phyloP scores from a whole-genome alignment of 176 grass and related monocot species.

The Canna indica region DNA sequence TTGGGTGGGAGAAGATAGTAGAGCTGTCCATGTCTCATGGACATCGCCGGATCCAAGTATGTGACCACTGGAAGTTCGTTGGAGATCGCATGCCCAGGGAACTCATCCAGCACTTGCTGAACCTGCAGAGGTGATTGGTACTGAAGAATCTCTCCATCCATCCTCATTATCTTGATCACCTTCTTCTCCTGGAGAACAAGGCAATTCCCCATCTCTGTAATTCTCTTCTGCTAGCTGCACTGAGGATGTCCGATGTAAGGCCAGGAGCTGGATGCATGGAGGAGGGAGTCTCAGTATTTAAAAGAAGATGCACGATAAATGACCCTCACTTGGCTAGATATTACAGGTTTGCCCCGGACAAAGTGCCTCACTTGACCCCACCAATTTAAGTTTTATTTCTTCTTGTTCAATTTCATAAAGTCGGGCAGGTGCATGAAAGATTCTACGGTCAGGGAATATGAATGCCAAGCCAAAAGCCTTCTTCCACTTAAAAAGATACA shows the following conservation, averaged over 20 bases:
- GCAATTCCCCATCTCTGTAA: slow-evolving; percentile 46
- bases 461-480: background rate
- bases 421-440: background rate
- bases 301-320: slow-evolving; percentile 3
- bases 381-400: background rate
- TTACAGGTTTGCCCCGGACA: background rate
- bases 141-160: slow-evolving; percentile 19
- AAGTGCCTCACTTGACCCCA: background rate
- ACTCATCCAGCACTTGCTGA: slow-evolving; percentile 14
- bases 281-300: slow-evolving; percentile 17
- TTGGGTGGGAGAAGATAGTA: slow-evolving; percentile 16
- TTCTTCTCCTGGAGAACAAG: slow-evolving; percentile 27
- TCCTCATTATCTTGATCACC: slow-evolving; percentile 18
- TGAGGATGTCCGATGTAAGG: background rate
- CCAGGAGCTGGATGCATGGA: background rate
- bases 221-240: background rate
- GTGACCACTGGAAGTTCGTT: background rate
- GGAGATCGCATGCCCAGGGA: slow-evolving; percentile 4
- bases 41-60: background rate
- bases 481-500: background rate
- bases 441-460: background rate
- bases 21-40: slow-evolving; percentile 10
- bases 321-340: background rate
- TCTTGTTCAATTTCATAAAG: background rate
- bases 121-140: slow-evolving; percentile 16